These are phyloP conservation scores for Aspergillus aculeatus DNA, from an alignment of 2,329 filamentous ascomycete genomes.

Conservation along the genomic window DNA sequence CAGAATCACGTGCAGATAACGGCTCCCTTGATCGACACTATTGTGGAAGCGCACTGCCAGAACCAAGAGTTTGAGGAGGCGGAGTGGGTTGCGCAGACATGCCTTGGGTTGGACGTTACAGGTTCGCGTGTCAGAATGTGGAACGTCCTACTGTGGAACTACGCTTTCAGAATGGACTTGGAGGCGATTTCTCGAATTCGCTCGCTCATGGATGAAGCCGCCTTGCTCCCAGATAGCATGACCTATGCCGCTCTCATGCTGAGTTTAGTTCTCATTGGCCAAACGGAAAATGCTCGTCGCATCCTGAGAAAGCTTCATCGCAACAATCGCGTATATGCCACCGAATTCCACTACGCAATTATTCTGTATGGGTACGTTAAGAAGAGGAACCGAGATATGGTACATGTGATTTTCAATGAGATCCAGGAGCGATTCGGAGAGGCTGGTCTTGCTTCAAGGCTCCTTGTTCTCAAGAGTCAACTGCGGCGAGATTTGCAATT, in stretches of 20 bases:
- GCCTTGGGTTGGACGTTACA: constrained; percentile 51
- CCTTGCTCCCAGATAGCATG: constrained; percentile 53
- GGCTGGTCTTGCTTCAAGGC: constrained; percentile 32
- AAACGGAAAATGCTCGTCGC: constrained; percentile 56
- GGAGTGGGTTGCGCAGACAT: constrained; percentile 58
- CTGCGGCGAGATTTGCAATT: constrained; percentile 35
- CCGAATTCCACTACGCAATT: constrained; percentile 47
- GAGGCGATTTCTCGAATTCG: constrained; percentile 55
- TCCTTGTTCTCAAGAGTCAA: constrained; percentile 38
- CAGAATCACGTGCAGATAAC: constrained; percentile 52
- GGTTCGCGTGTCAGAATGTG: constrained; percentile 65
- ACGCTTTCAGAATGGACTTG: constrained; percentile 64
- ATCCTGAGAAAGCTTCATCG: constrained; percentile 47
- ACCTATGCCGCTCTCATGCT: constrained; percentile 65
- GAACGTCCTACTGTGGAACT: constrained; percentile 72
- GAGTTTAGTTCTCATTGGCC: constrained; percentile 52
- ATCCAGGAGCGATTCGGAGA: constrained; percentile 37
- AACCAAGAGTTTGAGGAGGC: constrained; percentile 57
- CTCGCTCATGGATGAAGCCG: constrained; percentile 53
- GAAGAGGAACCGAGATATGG: constrained; percentile 49
- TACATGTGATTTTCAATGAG: constrained; percentile 51
- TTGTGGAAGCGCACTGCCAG: constrained; percentile 68
- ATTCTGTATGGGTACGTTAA: constrained; percentile 52
- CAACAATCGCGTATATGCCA: constrained; percentile 38
- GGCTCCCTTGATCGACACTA: constrained; percentile 59